Evolutionary conservation across 225 moss, liverwort and hornwort species (phyloP).

Genomic region (Physcomitrium patens): DNA sequence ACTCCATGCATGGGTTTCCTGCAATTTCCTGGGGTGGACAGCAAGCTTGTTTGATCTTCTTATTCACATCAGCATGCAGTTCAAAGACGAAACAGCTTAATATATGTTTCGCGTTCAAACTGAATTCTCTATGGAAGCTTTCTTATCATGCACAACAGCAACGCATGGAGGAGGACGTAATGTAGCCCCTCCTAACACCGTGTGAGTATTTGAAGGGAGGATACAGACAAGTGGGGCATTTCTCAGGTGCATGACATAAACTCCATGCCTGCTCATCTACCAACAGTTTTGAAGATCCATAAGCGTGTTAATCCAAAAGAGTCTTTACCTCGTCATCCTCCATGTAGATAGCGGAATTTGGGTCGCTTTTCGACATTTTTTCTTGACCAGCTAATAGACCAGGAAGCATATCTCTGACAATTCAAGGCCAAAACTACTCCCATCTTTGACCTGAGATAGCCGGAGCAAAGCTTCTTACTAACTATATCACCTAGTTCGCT

Average conservation of each 20-base stretch:
- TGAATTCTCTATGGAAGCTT: not conserved
- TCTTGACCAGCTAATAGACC: slow-evolving; percentile 87
- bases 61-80: slow-evolving; percentile 70
- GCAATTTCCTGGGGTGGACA: slow-evolving; percentile 67
- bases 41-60: slow-evolving; percentile 79
- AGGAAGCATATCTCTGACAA: slow-evolving; percentile 69
- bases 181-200: not conserved
- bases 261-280: not conserved
- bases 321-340: slow-evolving; percentile 82
- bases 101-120: not conserved
- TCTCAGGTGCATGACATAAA: not conserved
- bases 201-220: not conserved
- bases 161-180: not conserved
- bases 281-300: not conserved
- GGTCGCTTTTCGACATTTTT: slow-evolving; percentile 92
- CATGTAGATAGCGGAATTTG: slow-evolving; percentile 93
- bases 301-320: not conserved
- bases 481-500: not conserved
- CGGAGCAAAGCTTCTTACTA: not conserved
- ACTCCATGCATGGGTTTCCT: slow-evolving; percentile 84
- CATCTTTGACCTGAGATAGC: not conserved
- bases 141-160: not conserved
- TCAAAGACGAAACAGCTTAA: slow-evolving; percentile 9
- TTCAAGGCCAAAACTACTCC: slow-evolving; percentile 32
- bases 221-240: too few relatives aligned